Evolutionary conservation across 2,329 filamentous ascomycete species (phyloP).

Genomic region (Bipolaris bicolor): DNA sequence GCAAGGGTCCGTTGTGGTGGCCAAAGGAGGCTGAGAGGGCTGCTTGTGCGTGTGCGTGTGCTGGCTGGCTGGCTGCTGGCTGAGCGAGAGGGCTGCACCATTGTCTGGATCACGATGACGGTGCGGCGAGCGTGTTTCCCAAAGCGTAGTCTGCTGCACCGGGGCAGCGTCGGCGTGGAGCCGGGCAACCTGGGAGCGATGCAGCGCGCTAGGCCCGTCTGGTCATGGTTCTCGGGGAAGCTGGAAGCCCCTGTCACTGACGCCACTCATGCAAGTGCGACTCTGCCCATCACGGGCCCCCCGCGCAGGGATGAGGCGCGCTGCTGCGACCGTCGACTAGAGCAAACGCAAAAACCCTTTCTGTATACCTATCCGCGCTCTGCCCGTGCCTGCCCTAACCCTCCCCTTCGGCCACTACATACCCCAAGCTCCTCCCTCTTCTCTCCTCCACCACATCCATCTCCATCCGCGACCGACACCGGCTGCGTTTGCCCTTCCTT

Average conservation of each 20-base stretch:
- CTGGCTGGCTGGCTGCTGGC: too few species aligned
- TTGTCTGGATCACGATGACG: neutral
- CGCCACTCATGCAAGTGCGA: constrained; percentile 18
- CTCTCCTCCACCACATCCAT: constrained; percentile 9
- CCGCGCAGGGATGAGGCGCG: constrained; percentile 7
- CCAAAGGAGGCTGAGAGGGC: too few species aligned
- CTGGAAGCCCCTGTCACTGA: constrained; percentile 27
- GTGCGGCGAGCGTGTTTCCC: neutral
- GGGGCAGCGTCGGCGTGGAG: constrained; percentile 16
- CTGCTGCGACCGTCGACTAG: constrained; percentile 16
- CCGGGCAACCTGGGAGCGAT: neutral
- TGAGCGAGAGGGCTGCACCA: too few species aligned
- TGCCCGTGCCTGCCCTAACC: constrained; percentile 19
- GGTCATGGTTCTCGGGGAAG: constrained; percentile 25
- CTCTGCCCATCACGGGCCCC: constrained; percentile 18
- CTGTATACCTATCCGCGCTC: constrained; percentile 18
- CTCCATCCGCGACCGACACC: constrained; percentile 9
- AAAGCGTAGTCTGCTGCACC: neutral
- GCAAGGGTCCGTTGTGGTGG: neutral
- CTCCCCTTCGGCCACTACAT: constrained; percentile 19
- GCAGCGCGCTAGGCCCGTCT: constrained; percentile 5
- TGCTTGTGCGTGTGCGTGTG: too few species aligned
- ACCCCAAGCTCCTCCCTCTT: constrained; percentile 10
- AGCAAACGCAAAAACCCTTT: constrained; percentile 38
- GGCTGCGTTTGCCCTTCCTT: constrained; percentile 30